These are phyloP conservation scores for Rhizophagus sp. DNA, from an alignment of 192 early-diverging fungal genomes.

Conservation along the genomic window DNA sequence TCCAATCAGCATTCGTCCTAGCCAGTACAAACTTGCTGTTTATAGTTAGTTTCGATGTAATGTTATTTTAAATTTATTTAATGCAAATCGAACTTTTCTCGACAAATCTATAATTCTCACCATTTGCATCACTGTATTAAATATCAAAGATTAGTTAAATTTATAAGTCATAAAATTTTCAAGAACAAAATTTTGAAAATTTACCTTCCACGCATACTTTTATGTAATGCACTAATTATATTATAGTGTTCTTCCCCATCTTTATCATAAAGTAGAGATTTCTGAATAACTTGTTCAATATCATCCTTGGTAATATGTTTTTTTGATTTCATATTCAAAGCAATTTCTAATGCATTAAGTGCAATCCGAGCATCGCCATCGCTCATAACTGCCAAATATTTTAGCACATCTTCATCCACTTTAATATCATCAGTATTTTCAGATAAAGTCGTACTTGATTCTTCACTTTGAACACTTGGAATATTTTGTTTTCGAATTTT, in stretches of 20 bases:
- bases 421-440: slow-evolving; percentile 29
- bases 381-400: slow-evolving; percentile 61
- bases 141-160: neutral
- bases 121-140: slow-evolving; percentile 17
- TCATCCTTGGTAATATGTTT: slow-evolving; percentile 49
- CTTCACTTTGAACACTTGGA: slow-evolving; percentile 34
- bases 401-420: slow-evolving; percentile 43
- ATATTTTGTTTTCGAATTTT: slow-evolving; percentile 23
- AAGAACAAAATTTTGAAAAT: neutral
- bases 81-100: neutral
- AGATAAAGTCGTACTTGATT: neutral
- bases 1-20: slow-evolving; percentile 84
- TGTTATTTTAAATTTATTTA: neutral
- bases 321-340: slow-evolving; percentile 42
- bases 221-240: slow-evolving; percentile 87
- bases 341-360: slow-evolving; percentile 67
- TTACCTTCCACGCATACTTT: slow-evolving; percentile 80
- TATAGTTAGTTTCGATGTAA: slow-evolving; percentile 47
- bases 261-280: slow-evolving; percentile 79
- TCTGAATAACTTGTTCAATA: slow-evolving; percentile 72
- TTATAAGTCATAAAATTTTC: neutral
- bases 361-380: slow-evolving; percentile 82
- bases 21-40: slow-evolving; percentile 74
- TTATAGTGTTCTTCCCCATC: slow-evolving; percentile 91
- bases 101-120: neutral